Percentiles rank a stretch among this genome's conserved stretches.
Evolutionary conservation across 441 rosid genomes (phyloP).

Genomic region (Francoa sonchifolia): DNA sequence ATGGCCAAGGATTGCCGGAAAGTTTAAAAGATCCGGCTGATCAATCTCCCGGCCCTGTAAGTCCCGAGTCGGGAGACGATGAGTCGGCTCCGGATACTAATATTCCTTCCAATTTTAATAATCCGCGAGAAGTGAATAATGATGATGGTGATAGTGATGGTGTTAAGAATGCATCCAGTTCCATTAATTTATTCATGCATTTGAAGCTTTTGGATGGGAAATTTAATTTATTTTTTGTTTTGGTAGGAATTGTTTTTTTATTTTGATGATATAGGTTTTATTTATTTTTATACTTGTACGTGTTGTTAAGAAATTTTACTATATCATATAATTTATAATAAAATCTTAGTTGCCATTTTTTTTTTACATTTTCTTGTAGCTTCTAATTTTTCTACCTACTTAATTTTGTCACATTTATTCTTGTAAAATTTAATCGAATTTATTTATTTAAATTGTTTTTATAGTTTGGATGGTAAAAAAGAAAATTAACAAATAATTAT

Average conservation of each 20-base stretch:
- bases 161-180: constrained; percentile 16
- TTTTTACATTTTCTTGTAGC: too few species aligned
- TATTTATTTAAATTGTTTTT: too few species aligned
- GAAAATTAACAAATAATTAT: too few species aligned
- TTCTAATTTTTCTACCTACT: too few species aligned
- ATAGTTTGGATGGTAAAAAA: too few species aligned
- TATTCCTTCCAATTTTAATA: constrained; percentile 52
- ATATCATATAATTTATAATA: too few species aligned
- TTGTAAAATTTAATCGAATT: too few species aligned
- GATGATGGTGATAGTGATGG: constrained; percentile 16
- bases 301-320: too few species aligned
- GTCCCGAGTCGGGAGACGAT: constrained; percentile 34
- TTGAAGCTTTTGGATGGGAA: constrained; percentile 10
- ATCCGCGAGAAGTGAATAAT: constrained; percentile 34
- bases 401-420: too few species aligned
- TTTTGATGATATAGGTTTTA: neutral
- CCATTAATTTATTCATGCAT: constrained; percentile 12
- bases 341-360: too few species aligned
- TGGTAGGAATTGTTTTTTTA: constrained; percentile 10
- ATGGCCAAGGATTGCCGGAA: constrained; percentile 65
- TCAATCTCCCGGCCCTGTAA: constrained; percentile 48
- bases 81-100: constrained; percentile 68
- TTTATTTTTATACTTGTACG: neutral
- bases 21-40: constrained; percentile 35
- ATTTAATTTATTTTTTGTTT: constrained; percentile 14